Evolutionary conservation across 1,284 basidiomycete genomes (phyloP), one percentile per base, ranked within the genome.

Genomic region (Cryptococcus depauperatus): DNA sequence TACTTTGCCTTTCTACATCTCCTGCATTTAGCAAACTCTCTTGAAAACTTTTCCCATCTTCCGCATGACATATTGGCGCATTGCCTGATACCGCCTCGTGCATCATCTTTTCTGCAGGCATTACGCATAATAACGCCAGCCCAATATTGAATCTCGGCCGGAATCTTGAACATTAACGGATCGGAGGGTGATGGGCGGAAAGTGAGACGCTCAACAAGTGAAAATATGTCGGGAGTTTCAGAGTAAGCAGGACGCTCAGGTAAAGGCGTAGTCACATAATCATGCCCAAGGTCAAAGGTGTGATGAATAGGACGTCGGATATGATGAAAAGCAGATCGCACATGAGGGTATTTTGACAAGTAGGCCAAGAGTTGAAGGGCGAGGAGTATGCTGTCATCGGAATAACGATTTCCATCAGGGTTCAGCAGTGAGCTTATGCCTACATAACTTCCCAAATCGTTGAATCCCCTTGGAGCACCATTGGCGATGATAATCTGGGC

Each of bases 71-170:
- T 97, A 67, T 96, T 95, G 4, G 95, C 95, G 75, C 93, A 98
- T 69, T 97, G 95, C 48, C 93, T 74, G 53, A 97, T 92, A 4
- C 95, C 95, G 50, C 90, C 90, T 35, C 85, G 74, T 39, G 76
- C 80, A 51, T 96, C 92, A 63, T 98, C 93, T 75, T 98, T 98
- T 65, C 93, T 77, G 72, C 93, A 98, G 6, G 95, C 93, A 66
- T 98, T 98, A 43, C 95, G 79, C 93, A 98, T 98, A 62, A 97
- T 96, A 11, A 97, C 93, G 3, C 92, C 91, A 0, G 93, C 93
- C 95, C 93, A 98, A 64, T 96, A 97, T 72, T 97, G 90, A 41
- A 98, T 95, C 69, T 97, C 92, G 19, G 77, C 76, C 0, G 91
- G 89, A 5, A 97, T 75, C 29, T 80, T 80, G 6, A 79, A 78